Evolutionary conservation across 495 filamentous ascomycete genomes (phyloP).

Genomic region (Apiosordaria backusii): DNA sequence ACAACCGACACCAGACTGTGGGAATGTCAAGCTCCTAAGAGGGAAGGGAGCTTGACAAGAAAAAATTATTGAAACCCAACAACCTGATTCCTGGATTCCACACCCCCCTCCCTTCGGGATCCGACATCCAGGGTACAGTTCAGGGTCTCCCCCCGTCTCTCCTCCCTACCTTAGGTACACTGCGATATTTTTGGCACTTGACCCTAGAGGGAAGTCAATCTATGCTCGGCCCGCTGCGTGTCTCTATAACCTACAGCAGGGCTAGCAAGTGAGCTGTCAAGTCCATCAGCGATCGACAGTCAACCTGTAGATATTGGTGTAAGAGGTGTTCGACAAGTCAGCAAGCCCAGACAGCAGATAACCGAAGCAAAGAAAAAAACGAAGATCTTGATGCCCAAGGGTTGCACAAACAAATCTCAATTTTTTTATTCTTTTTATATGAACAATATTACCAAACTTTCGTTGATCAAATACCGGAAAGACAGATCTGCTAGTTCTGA

Average conservation of each 20-base stretch:
- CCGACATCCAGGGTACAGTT: neutral
- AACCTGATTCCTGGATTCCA: neutral
- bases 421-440: neutral
- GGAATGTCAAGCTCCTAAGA: neutral
- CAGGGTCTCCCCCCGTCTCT: no score
- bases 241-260: neutral
- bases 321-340: neutral
- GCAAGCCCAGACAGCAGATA: neutral
- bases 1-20: neutral
- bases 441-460: neutral
- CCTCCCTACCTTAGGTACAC: no score
- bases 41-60: neutral
- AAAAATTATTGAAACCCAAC: neutral
- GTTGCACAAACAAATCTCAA: neutral
- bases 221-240: neutral
- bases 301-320: neutral
- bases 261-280: neutral
- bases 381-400: neutral
- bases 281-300: neutral
- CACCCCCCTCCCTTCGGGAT: neutral
- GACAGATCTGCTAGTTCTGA: neutral
- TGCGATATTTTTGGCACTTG: neutral
- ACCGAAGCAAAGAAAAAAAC: neutral
- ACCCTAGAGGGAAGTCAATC: neutral
- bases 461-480: neutral